Base-by-base conservation (phyloP, 2,329 filamentous ascomycete species). In the Lecanicillium sp. region DNA sequence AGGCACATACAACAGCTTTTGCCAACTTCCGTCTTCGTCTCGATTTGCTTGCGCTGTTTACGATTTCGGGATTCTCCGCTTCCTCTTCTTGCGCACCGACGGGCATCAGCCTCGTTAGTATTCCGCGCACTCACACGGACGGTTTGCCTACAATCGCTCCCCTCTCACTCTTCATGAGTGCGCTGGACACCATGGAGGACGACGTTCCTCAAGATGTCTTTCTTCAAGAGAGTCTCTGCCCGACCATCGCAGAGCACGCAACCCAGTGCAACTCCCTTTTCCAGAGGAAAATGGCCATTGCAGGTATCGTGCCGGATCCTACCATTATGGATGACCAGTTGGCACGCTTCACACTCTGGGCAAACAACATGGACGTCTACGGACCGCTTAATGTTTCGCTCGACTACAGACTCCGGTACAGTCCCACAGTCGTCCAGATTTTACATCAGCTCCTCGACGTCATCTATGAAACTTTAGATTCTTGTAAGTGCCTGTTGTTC, bases 361-460 rank as follows among this genome's bases (percentile, higher is more conserved):
- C 45, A 38, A 21, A 36, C 12, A 44, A 44, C 23, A 51, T 54
- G 33, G 48, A 50, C 7, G 52, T 52, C 14, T 52, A 37, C 29
- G 51, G 59, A 37, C 54, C 59, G 46, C 56, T 51, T 50, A 59
- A 62, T 44, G 54, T 61, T 38, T 62, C 59, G 53, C 36, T 62
- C 50, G 59, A 61, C 45, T 61, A 60, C 53, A 54, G 58, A 49
- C 58, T 61, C 38, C 42, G 59, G 56, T 62, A 52, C 55, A 61
- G 59, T 56, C 57, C 58, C 41, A 56, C 39, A 44, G 51, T 44
- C 20, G 21, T 27, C 19, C 53, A 57, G 9, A 42, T 41, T 33
- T 52, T 63, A 32, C 46, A 62, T 48, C 42, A 54, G 17, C 51
- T 62, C 8, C 51, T 55, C 4, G 40, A 43, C 40, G 19, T 35